phyloP scores from a whole-genome alignment of 768 basidiomycete species.

The Boletus rex-veris region DNA sequence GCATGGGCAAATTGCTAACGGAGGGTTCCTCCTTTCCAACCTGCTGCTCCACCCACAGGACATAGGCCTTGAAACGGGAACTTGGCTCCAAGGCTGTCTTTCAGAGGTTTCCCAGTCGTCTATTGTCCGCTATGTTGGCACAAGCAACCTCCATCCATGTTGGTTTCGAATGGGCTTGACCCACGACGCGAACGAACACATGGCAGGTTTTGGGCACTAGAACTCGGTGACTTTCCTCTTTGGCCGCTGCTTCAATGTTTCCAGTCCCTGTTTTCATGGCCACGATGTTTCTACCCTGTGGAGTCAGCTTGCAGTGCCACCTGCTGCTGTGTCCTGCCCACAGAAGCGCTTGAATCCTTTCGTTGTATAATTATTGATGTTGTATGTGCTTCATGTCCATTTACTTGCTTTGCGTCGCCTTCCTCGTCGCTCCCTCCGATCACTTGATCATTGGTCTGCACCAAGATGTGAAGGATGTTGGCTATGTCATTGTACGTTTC shows the following conservation, averaged over 20 bases:
- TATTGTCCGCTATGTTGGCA: conserved; percentile 22
- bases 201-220: conserved; percentile 23
- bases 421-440: conserved; percentile 24
- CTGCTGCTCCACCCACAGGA: conserved; percentile 26
- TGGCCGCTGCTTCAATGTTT: conserved; percentile 20
- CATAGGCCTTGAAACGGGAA: conserved; percentile 21
- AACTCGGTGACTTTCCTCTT: conserved; percentile 24
- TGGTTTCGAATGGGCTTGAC: conserved; percentile 22
- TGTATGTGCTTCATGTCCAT: conserved; percentile 32
- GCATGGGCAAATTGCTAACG: conserved; percentile 26
- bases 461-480: conserved; percentile 97
- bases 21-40: conserved; percentile 9
- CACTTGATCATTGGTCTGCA: conserved; percentile 31
- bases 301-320: conserved; percentile 10
- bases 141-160: conserved; percentile 18
- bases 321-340: conserved; percentile 26
- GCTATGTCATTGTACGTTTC: conserved; percentile 85
- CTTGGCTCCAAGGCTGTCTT: conserved; percentile 16
- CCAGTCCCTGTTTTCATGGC: conserved; percentile 23
- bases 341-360: conserved; percentile 32
- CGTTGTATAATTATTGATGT: conserved; percentile 31
- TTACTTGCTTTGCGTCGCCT: conserved; percentile 9
- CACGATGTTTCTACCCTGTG: conserved; percentile 23
- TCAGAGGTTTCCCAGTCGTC: conserved; percentile 18
- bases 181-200: conserved; percentile 18